phyloP scores from a whole-genome alignment of 2,329 filamentous ascomycete species.

The Tolypocladium ovalisporum region DNA sequence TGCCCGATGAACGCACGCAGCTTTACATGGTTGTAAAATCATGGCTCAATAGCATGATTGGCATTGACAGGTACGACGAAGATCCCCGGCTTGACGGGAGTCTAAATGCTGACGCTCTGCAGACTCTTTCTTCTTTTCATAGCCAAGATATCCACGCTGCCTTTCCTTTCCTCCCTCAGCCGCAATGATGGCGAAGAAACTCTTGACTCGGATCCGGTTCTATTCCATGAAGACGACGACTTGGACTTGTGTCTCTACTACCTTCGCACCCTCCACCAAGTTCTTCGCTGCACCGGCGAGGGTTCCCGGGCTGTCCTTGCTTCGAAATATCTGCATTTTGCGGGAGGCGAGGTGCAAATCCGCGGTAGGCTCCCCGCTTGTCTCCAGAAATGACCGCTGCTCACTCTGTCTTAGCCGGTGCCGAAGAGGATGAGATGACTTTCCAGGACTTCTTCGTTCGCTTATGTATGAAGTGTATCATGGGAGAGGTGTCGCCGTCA shows the following conservation, averaged over 20 bases:
- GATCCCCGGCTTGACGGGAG: constrained; percentile 7
- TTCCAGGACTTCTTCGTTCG: constrained; percentile 60
- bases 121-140: constrained; percentile 53
- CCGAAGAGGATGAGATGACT: constrained; percentile 43
- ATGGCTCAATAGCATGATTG: constrained; percentile 63
- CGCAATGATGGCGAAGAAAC: constrained; percentile 6
- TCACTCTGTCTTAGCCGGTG: constrained; percentile 28
- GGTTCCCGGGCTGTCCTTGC: constrained; percentile 61
- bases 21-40: constrained; percentile 65
- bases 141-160: constrained; percentile 43
- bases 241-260: constrained; percentile 71
- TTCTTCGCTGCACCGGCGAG: constrained; percentile 56
- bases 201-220: constrained; percentile 6
- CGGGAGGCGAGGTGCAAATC: constrained; percentile 20
- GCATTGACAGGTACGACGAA: constrained; percentile 48
- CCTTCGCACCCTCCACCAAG: constrained; percentile 60
- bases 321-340: constrained; percentile 35
- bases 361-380: constrained; percentile 33
- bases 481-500: constrained; percentile 9
- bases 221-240: constrained; percentile 49
- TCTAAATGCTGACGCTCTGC: background rate
- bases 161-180: constrained; percentile 29
- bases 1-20: constrained; percentile 63
- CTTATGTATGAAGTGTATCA: constrained; percentile 53
- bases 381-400: background rate